Conservation (phyloP, 2,329 filamentous ascomycete species). For the Apiospora koreana region DNA sequence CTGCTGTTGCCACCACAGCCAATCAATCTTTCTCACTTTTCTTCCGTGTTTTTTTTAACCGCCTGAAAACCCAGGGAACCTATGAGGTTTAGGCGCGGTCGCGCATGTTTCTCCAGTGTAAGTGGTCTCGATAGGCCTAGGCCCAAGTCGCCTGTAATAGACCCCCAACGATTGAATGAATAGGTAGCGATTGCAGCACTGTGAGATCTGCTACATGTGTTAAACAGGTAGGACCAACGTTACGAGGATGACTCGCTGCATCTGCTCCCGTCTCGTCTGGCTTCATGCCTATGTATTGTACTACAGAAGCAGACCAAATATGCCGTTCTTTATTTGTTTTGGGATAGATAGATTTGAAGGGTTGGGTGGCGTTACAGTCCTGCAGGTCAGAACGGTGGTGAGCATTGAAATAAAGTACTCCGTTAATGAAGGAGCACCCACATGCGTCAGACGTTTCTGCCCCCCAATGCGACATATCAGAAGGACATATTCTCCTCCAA, state of each 20-base stretch:
- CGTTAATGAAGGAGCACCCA: background rate
- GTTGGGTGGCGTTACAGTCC: background rate
- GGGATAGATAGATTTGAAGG: background rate
- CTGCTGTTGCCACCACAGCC: background rate
- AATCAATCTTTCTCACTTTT: background rate
- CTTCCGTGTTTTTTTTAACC: background rate
- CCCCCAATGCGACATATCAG: background rate
- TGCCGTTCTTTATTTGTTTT: background rate
- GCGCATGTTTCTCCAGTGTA: background rate
- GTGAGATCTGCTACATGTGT: background rate
- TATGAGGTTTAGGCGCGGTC: background rate
- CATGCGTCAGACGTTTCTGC: background rate
- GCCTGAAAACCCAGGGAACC: background rate
- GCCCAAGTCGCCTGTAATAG: background rate
- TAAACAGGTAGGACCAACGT: background rate
- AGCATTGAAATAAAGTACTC: background rate
- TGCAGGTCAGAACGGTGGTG: background rate
- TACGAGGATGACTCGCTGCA: background rate
- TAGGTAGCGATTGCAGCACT: background rate
- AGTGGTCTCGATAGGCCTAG: background rate
- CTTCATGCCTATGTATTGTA: background rate
- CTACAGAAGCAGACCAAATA: background rate
- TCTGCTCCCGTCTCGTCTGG: background rate
- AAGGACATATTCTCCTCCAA: background rate
- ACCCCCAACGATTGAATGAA: background rate